Conservation (phyloP, 257 asterid species). For the Sherardia arvensis region DNA sequence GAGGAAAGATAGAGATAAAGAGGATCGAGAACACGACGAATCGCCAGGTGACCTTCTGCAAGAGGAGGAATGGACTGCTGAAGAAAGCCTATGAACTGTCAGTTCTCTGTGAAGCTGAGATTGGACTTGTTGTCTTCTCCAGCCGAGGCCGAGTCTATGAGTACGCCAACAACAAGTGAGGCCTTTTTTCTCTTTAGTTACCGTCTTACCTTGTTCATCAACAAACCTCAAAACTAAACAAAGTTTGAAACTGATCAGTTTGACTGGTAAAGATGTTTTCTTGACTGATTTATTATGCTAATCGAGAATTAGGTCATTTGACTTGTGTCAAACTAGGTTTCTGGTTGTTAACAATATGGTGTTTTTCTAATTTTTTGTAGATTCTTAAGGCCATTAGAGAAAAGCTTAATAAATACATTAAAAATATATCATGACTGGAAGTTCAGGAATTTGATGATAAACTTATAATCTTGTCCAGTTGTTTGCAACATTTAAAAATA, state of each 20-base stretch:
- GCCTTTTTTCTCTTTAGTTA: too few relatives aligned
- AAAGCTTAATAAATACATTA: too few relatives aligned
- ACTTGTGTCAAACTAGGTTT: too few relatives aligned
- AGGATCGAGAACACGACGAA: conserved; percentile 36
- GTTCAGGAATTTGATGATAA: too few relatives aligned
- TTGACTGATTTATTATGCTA: not conserved
- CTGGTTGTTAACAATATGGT: too few relatives aligned
- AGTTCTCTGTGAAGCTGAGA: conserved; percentile 38
- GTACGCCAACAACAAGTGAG: conserved; percentile 26
- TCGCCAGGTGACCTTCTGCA: conserved; percentile 36
- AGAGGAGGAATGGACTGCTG: conserved; percentile 34
- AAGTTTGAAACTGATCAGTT: not conserved
- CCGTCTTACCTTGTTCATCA: too few relatives aligned
- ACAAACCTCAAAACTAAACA: not conserved
- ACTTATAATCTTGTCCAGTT: too few relatives aligned
- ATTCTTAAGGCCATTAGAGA: too few relatives aligned
- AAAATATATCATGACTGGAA: too few relatives aligned
- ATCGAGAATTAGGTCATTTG: too few relatives aligned
- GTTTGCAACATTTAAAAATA: not conserved
- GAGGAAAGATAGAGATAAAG: conserved; percentile 34
- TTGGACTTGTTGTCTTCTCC: conserved; percentile 34
- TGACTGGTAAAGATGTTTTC: not conserved
- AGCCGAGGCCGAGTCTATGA: conserved; percentile 31
- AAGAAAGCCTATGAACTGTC: conserved; percentile 38
- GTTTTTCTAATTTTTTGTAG: too few relatives aligned